These are phyloP conservation scores for Phytophthora quininea DNA, from an alignment of 352 stramenopile species.

Conservation along the genomic window DNA sequence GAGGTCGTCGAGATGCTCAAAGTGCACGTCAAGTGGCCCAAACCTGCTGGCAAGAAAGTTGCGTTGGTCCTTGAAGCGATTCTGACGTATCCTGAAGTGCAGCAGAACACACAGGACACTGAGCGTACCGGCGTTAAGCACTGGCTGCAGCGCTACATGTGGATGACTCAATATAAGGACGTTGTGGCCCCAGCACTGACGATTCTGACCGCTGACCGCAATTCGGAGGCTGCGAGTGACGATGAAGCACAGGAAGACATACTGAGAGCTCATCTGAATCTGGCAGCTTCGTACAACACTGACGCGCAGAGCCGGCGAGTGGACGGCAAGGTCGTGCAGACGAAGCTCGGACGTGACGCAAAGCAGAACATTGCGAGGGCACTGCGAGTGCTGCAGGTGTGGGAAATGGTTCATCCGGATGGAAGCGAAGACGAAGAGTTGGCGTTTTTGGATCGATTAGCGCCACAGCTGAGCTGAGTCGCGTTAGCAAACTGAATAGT, in stretches of 20 bases:
- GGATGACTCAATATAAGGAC: slow-evolving; percentile 68
- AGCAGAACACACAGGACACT: neutral
- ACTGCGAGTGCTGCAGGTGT: slow-evolving; percentile 65
- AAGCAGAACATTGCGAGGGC: slow-evolving; percentile 46
- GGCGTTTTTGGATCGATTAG: slow-evolving; percentile 43
- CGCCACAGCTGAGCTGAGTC: slow-evolving; percentile 15
- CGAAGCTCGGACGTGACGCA: slow-evolving; percentile 40
- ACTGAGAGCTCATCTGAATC: slow-evolving; percentile 40
- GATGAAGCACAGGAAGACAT: slow-evolving; percentile 23
- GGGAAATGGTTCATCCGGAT: slow-evolving; percentile 49
- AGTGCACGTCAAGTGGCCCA: slow-evolving; percentile 77
- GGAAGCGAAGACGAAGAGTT: slow-evolving; percentile 37
- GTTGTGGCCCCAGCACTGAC: slow-evolving; percentile 59
- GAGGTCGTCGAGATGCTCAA: slow-evolving; percentile 79
- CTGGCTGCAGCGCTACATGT: slow-evolving; percentile 65
- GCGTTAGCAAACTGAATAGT: neutral
- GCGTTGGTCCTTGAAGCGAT: slow-evolving; percentile 69
- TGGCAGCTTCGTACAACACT: slow-evolving; percentile 42
- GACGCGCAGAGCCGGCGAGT: slow-evolving; percentile 34
- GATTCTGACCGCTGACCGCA: slow-evolving; percentile 47
- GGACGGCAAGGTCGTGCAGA: slow-evolving; percentile 57
- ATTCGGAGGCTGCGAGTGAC: slow-evolving; percentile 10
- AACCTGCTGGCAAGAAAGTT: slow-evolving; percentile 68
- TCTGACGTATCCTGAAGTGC: slow-evolving; percentile 47
- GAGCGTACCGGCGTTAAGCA: slow-evolving; percentile 35